Evolutionary conservation across 306 rosid genomes (phyloP), one percentile per base, ranked within the genome.

Genomic region (Lupinus albus): DNA sequence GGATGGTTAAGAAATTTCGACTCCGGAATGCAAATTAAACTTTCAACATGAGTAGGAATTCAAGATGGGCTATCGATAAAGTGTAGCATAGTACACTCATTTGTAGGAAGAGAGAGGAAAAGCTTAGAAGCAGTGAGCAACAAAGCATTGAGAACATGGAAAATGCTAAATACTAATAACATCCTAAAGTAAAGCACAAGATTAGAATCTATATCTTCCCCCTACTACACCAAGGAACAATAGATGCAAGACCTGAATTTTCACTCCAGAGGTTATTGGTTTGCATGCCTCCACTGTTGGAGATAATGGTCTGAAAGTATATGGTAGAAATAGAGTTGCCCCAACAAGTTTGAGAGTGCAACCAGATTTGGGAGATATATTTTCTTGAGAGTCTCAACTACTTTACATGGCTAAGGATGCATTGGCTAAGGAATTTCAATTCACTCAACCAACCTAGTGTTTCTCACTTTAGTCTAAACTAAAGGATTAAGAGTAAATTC

Each of bases 391-490:
- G 61, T 81, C 51, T 78, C 78, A 1, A 73, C 84, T 67, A 73
- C 81, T 67, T 91, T 91, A 10, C 96, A 89, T 7, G 97, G 97
- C 73, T 91, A 91, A 70, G 97, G 96, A 82, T 84, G 96, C 74
- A 57, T 82, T 6, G 97, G 97, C 74, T 87, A 96, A 21, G 97
- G 97, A 52, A 91, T 91, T 74, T 86, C 91, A 69, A 91, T 78
- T 3, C 86, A 74, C 28, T 83, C 95, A 16, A 33, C 82, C 3
- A 71, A 61, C 68, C 13, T 59, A 13, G 78, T 62, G 3, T 75
- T 67, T 35, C 82, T n/a, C 82, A 59, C 72, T 55, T 1, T 90
- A 36, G 21, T 84, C 91, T 32, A 48, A 70, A 70, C 51, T 30
- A 36, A 18, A 49, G 16, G 41, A 76, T 8, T 81, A 50, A 70